Percentiles rank a stretch among this genome's conserved stretches.
phyloP scores from a whole-genome alignment of 2,329 filamentous ascomycete genomes.

The Aspergillus intermedius region DNA sequence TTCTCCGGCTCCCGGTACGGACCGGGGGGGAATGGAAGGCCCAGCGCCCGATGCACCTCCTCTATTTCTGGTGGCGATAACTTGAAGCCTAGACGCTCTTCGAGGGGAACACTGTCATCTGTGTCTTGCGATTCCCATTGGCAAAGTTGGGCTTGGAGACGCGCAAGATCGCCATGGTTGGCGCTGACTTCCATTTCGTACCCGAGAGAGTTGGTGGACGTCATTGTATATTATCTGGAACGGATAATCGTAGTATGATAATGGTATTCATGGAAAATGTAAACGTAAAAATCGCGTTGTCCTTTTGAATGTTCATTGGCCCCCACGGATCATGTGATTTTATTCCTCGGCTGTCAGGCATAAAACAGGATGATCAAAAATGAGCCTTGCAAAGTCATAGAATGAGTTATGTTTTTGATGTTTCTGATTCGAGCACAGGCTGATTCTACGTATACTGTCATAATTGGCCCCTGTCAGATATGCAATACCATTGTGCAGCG shows the following conservation, averaged over 20 bases:
- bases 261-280: background rate
- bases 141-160: background rate
- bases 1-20: conserved; percentile 1
- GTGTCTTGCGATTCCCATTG: background rate
- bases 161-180: background rate
- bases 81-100: background rate
- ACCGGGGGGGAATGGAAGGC: background rate
- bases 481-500: too few species aligned
- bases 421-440: too few species aligned
- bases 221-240: background rate
- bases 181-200: background rate
- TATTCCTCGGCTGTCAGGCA: too few species aligned
- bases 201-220: background rate
- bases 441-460: too few species aligned
- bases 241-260: background rate
- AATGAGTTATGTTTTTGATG: too few species aligned
- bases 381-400: too few species aligned
- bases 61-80: background rate
- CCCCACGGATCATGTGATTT: too few species aligned
- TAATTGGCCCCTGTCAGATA: too few species aligned
- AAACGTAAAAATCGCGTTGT: background rate
- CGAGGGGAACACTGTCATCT: background rate
- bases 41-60: background rate
- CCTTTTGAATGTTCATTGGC: too few species aligned
- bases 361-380: too few species aligned